Conservation (phyloP, 495 filamentous ascomycete species). For the Penicillium lividum region DNA sequence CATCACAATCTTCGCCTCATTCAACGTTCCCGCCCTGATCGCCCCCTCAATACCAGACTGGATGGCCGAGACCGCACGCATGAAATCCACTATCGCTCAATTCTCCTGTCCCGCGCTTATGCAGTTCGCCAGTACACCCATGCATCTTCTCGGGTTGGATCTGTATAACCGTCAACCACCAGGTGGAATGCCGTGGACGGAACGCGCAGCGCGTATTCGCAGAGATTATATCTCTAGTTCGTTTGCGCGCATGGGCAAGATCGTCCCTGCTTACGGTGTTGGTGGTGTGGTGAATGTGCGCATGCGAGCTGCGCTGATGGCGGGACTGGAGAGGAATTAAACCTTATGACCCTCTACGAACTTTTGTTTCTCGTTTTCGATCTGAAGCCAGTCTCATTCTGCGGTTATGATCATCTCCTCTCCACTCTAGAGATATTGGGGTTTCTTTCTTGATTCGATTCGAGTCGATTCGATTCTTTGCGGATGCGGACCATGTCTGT, state of each 20-base stretch:
- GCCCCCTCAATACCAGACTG: constrained; percentile 51
- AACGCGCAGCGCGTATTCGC: constrained; percentile 63
- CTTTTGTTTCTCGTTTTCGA: constrained; percentile 15
- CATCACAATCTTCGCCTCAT: constrained; percentile 89
- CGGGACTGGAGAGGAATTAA: constrained; percentile 39
- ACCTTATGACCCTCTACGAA: constrained; percentile 4
- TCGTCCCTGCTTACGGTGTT: constrained; percentile 91
- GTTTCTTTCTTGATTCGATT: not conserved
- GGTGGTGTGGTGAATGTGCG: constrained; percentile 86
- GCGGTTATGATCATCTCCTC: not conserved
- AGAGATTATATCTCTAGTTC: constrained; percentile 78
- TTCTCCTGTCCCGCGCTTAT: constrained; percentile 78
- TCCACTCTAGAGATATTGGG: constrained; percentile 7
- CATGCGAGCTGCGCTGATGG: constrained; percentile 63
- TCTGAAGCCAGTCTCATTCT: not conserved
- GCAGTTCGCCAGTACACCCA: constrained; percentile 79
- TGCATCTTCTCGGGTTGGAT: constrained; percentile 88
- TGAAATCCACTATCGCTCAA: constrained; percentile 68
- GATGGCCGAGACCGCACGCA: constrained; percentile 52
- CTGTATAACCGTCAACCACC: constrained; percentile 72
- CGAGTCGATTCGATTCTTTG: no score
- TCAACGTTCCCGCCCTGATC: constrained; percentile 83
- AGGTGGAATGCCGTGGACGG: constrained; percentile 49
- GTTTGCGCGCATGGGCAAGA: constrained; percentile 82
- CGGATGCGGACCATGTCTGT: not conserved